A percentile compares a stretch with the other conserved stretches of the same genome.
Evolutionary conservation across 2,329 filamentous ascomycete species (phyloP).

Genomic region (Apiospora arundinis): DNA sequence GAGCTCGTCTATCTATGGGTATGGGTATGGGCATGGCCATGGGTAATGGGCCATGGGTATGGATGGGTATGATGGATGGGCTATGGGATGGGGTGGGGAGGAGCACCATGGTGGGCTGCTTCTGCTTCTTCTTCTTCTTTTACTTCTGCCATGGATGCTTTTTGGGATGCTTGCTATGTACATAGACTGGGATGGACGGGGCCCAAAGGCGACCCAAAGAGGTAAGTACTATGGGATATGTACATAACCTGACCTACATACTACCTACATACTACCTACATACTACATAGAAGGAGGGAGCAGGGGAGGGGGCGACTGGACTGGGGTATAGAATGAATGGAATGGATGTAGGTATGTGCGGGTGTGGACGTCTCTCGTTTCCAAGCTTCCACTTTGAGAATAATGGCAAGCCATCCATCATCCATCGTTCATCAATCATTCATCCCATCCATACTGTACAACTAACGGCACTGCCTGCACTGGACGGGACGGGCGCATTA

Average conservation of each 20-base stretch:
- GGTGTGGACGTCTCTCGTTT: constrained; percentile 9
- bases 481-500: neutral
- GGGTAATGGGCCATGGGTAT: no score
- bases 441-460: constrained; percentile 13
- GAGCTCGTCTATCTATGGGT: constrained; percentile 8
- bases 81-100: neutral
- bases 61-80: no score
- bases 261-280: neutral
- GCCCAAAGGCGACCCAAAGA: constrained; percentile 10
- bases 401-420: neutral
- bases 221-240: constrained; percentile 5
- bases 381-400: constrained; percentile 14
- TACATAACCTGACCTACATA: neutral
- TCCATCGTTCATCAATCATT: neutral
- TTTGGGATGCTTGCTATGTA: neutral
- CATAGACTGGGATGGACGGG: constrained; percentile 7
- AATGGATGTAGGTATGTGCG: neutral
- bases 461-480: neutral
- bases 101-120: constrained; percentile 9
- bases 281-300: neutral
- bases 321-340: neutral
- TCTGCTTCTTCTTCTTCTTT: neutral
- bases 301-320: neutral
- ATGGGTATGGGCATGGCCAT: no score
- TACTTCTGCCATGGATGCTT: neutral